Conservation (phyloP, 2,329 filamentous ascomycete species). For the Parafenestella ontariensis region DNA sequence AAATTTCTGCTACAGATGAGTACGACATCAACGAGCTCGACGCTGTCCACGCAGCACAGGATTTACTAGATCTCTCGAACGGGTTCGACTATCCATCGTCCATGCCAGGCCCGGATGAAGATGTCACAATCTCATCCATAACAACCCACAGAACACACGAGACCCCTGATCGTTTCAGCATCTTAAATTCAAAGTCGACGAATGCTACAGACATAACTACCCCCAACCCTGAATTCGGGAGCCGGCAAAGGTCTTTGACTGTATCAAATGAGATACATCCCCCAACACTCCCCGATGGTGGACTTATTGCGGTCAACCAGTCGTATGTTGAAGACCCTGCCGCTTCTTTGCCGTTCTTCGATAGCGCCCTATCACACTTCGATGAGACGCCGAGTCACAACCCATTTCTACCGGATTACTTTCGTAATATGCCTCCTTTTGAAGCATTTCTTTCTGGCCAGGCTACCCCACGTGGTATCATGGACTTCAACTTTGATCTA, state of each 20-base stretch:
- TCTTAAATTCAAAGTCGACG: constrained; percentile 4
- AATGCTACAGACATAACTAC: background rate
- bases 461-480: constrained; percentile 53
- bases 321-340: constrained; percentile 12
- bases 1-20: constrained; percentile 16
- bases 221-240: background rate
- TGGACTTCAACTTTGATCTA: constrained; percentile 55
- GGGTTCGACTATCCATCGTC: constrained; percentile 26
- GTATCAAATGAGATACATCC: constrained; percentile 10
- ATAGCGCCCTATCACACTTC: constrained; percentile 18
- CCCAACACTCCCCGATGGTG: constrained; percentile 4
- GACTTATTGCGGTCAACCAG: constrained; percentile 9
- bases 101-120: constrained; percentile 8
- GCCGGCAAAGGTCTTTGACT: background rate
- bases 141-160: background rate
- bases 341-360: constrained; percentile 19
- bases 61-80: constrained; percentile 38
- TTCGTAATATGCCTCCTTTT: constrained; percentile 39
- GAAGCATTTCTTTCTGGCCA: constrained; percentile 45
- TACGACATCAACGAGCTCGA: constrained; percentile 29
- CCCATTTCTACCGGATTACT: constrained; percentile 34
- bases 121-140: constrained; percentile 6
- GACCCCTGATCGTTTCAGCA: constrained; percentile 6
- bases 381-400: constrained; percentile 24
- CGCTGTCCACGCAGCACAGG: constrained; percentile 39